Percentiles rank a stretch among this genome's conserved stretches.
phyloP scores from a whole-genome alignment of 1,284 basidiomycete species.

The Marasmius tenuissimus region DNA sequence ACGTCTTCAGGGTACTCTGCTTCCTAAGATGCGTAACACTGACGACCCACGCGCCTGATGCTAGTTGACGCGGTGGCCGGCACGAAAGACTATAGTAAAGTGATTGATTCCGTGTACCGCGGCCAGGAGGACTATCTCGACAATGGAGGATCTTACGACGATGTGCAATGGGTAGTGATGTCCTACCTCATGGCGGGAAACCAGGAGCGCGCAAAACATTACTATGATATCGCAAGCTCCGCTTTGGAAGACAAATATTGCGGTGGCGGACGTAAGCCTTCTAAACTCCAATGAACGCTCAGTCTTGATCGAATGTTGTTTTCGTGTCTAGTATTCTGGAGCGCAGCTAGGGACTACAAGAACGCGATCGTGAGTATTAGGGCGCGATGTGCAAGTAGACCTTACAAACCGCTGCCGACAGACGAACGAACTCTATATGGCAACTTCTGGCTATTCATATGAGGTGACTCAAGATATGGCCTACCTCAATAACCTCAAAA shows the following conservation, averaged over 20 bases:
- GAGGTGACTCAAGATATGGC: conserved; percentile 17
- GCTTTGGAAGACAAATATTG: conserved; percentile 9
- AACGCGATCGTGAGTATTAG: conserved; percentile 18
- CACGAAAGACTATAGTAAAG: conserved; percentile 9
- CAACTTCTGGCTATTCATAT: conserved; percentile 18
- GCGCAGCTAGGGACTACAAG: conserved; percentile 18
- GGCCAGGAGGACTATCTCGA: conserved; percentile 16
- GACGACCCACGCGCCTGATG: neutral
- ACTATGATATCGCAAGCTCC: conserved; percentile 18
- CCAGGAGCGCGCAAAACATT: conserved; percentile 16
- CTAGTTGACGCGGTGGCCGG: conserved; percentile 18
- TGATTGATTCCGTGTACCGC: conserved; percentile 20
- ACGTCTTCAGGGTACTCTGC: neutral
- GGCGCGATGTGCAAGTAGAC: neutral
- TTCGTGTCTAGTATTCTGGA: conserved; percentile 18
- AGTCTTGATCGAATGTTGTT: neutral
- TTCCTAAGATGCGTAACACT: neutral
- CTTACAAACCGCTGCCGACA: neutral
- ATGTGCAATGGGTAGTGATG: conserved; percentile 21
- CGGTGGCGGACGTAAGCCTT: conserved; percentile 14
- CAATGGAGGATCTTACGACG: conserved; percentile 20
- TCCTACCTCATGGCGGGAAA: conserved; percentile 18
- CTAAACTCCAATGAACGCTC: neutral
- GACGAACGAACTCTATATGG: conserved; percentile 22
- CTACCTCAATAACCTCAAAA: conserved; percentile 17